These are phyloP conservation scores for Coniferiporia sulphurascens DNA, from an alignment of 1,284 basidiomycete species.

Conservation along the genomic window DNA sequence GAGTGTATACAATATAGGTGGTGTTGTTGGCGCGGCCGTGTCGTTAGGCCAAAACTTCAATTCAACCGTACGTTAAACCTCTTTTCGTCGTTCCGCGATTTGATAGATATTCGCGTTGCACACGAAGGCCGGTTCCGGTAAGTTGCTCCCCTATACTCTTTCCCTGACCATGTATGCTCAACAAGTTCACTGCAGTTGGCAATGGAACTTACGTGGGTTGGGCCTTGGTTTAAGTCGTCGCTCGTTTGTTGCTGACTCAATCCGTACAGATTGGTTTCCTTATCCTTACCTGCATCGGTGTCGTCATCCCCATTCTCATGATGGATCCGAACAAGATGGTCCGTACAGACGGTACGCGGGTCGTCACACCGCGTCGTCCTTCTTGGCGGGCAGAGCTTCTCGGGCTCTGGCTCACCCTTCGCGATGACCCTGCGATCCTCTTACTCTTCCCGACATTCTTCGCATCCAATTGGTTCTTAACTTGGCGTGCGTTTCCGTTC, in stretches of 20 bases:
- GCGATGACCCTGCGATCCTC: slow-evolving; percentile 32
- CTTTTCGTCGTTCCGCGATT: background rate
- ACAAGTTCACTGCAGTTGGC: slow-evolving; percentile 15
- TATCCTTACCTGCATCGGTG: slow-evolving; percentile 31
- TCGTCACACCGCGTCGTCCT: slow-evolving; percentile 27
- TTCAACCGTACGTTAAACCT: slow-evolving; percentile 28
- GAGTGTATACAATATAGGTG: slow-evolving; percentile 64
- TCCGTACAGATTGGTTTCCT: slow-evolving; percentile 31
- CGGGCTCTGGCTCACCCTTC: slow-evolving; percentile 31
- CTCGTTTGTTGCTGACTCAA: slow-evolving; percentile 6
- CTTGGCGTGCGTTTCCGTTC: slow-evolving; percentile 28
- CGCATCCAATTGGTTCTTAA: slow-evolving; percentile 35
- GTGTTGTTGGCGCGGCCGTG: slow-evolving; percentile 58
- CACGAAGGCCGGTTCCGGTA: background rate
- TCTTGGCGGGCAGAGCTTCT: slow-evolving; percentile 34
- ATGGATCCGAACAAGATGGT: slow-evolving; percentile 33
- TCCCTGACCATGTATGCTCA: background rate
- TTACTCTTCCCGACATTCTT: slow-evolving; percentile 38
- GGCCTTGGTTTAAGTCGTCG: background rate
- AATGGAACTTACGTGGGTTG: slow-evolving; percentile 30
- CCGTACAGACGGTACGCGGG: slow-evolving; percentile 33
- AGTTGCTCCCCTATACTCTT: background rate
- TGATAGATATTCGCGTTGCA: background rate
- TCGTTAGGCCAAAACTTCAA: slow-evolving; percentile 49
- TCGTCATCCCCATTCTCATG: slow-evolving; percentile 31